A percentile compares a stretch with the other conserved stretches of the same genome.
Conservation (phyloP, 1,284 basidiomycete genomes). For the Termitomyces sp. region DNA sequence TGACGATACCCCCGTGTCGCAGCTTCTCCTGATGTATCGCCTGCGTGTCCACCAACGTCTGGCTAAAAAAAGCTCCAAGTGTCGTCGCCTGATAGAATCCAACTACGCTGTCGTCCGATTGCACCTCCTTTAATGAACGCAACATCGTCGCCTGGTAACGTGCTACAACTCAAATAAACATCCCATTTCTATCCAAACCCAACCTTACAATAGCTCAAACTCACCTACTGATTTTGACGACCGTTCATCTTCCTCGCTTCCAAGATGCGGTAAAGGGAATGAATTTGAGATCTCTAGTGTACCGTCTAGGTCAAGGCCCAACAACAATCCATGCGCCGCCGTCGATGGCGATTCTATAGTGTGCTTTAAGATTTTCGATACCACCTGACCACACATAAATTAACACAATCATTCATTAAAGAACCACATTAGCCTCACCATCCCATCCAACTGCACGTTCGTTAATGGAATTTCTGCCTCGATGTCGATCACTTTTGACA, state of each 20-base stretch:
- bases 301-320: slow-evolving; percentile 91
- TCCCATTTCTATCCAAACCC: slow-evolving; percentile 1
- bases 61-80: slow-evolving; percentile 89
- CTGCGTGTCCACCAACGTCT: slow-evolving; percentile 86
- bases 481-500: slow-evolving; percentile 87
- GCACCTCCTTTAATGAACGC: slow-evolving; percentile 84
- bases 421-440: slow-evolving; percentile 51
- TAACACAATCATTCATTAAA: neutral
- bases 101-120: slow-evolving; percentile 91
- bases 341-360: slow-evolving; percentile 62
- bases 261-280: slow-evolving; percentile 78
- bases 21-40: slow-evolving; percentile 76
- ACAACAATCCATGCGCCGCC: slow-evolving; percentile 77
- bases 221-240: slow-evolving; percentile 65
- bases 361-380: slow-evolving; percentile 92
- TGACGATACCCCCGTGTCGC: slow-evolving; percentile 82
- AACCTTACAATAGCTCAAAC: slow-evolving; percentile 23
- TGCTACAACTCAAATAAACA: slow-evolving; percentile 35
- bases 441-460: slow-evolving; percentile 76
- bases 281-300: slow-evolving; percentile 89
- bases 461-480: slow-evolving; percentile 81
- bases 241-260: slow-evolving; percentile 74
- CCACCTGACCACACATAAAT: slow-evolving; percentile 51
- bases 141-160: slow-evolving; percentile 86
- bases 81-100: slow-evolving; percentile 95